Evolutionary conservation across 2,329 filamentous ascomycete genomes (phyloP).

Genomic region (Emmonsiellopsis sp.): DNA sequence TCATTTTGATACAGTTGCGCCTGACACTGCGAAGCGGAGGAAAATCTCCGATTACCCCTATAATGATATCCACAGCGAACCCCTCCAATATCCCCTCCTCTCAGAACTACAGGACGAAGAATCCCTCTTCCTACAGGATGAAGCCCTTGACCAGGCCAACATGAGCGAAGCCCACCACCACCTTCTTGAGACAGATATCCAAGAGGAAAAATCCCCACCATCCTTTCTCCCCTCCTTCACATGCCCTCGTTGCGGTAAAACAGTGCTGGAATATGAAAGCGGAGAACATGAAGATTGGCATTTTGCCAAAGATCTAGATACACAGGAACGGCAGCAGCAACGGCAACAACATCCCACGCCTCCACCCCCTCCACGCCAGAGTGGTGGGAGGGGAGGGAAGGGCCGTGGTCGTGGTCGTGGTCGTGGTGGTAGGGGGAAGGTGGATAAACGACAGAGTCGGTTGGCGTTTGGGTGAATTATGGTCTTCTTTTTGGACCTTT

Average conservation of each 20-base stretch:
- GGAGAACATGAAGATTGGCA: constrained; percentile 90
- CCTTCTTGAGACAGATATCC: not conserved
- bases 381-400: not conserved
- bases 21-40: not conserved
- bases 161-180: not conserved
- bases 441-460: constrained; percentile 10
- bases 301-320: constrained; percentile 67
- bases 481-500: not conserved
- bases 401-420: not conserved
- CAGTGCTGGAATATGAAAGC: constrained; percentile 49
- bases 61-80: not conserved
- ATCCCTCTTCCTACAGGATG: not conserved
- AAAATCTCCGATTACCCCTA: not conserved
- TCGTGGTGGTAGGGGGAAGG: not conserved
- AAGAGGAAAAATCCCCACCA: not conserved
- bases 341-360: not conserved
- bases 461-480: constrained; percentile 8
- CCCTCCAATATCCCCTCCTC: not conserved
- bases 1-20: not conserved
- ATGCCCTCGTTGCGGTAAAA: constrained; percentile 58
- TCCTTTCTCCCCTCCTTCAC: constrained; percentile 22
- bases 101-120: not conserved
- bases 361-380: not conserved
- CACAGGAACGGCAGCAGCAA: constrained; percentile 4
- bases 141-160: not conserved